Evolutionary conservation across 2,329 filamentous ascomycete species (phyloP), one percentile per base, ranked within the genome.

Genomic region (Scolecobasidium constrictum): DNA sequence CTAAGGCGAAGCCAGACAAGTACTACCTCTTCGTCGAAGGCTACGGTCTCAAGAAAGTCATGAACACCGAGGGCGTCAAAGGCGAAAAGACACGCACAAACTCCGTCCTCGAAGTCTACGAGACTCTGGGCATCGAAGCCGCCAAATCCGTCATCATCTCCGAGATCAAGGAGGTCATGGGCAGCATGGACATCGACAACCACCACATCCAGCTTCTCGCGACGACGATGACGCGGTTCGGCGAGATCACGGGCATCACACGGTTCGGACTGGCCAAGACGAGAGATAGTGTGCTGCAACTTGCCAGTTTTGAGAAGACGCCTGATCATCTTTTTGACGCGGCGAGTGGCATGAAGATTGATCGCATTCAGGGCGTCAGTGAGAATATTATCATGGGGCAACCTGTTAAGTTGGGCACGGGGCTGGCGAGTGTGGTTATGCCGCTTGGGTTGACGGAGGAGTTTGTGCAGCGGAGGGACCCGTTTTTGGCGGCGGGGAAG

Each of bases 361-460:
- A 98, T 64, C 73, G 77, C 48, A 93, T 98, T 47, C 85, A 94
- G 60, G 92, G 92, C 53, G 92, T 98, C 7, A 85, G 78, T 43
- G 92, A 98, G 66, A 93, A 87, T 63, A 96, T 98, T 57, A 98
- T 98, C 58, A 92, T 96, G 81, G 92, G 92, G 13, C 90, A 96
- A 70, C 88, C 82, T 34, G 93, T 96, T 75, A 76, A 75, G 35
- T 71, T 98, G 26, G 92, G 92, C 4, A 98, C 92, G 0, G 92
- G 92, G 4, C 83, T 85, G 2, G 92, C 96, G 72, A 81, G 93
- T 57, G 83, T 96, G 18, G 83, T 95, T 3, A 70, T 88, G 35
- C 73, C 77, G 46, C 63, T 96, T 49, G 81, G 81, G 48, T 72
- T 93, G 47, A 70, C 77, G 41, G 66, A 67, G 23, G 66, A 83